Percentiles rank a stretch among this genome's conserved stretches.
Evolutionary conservation across 176 grass and related monocot species (phyloP).

Genomic region (Oryza rufipogon): DNA sequence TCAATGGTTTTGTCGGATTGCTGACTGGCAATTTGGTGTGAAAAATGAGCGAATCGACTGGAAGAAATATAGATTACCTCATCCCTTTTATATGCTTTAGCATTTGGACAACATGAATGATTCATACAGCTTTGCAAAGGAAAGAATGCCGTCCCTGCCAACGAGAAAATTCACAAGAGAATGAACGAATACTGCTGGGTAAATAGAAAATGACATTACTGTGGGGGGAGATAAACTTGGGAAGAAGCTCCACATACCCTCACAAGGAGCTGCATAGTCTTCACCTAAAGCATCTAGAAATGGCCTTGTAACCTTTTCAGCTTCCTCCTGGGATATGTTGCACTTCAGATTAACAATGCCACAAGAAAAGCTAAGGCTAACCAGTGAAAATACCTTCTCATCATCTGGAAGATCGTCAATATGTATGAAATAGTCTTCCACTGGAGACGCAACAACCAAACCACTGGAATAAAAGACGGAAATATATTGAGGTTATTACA

Average conservation of each 20-base stretch:
- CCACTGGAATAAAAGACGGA: constrained; percentile 56
- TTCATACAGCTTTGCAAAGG: constrained; percentile 99
- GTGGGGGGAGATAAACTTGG: not conserved
- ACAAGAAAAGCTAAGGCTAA: constrained; percentile 20
- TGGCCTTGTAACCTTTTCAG: constrained; percentile 49
- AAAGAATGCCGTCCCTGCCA: constrained; percentile 87
- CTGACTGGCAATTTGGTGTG: constrained; percentile 21
- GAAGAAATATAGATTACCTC: constrained; percentile 46
- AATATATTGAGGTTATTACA: constrained; percentile 21
- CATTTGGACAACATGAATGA: constrained; percentile 92
- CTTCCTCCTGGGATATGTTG: constrained; percentile 57
- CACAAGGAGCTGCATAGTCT: constrained; percentile 81
- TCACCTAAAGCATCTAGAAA: constrained; percentile 82
- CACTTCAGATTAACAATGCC: constrained; percentile 39
- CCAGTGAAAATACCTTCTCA: constrained; percentile 64
- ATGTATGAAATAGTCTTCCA: constrained; percentile 97
- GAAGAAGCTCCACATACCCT: constrained; percentile 52
- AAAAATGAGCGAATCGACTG: constrained; percentile 14
- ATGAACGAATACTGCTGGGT: not conserved
- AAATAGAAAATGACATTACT: not conserved
- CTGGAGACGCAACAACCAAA: constrained; percentile 87
- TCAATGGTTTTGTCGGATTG: constrained; percentile 13
- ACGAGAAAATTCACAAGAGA: constrained; percentile 29
- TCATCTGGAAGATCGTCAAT: constrained; percentile 85
- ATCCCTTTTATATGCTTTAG: constrained; percentile 97